A percentile compares a stretch with the other conserved stretches of the same genome.
phyloP scores from a whole-genome alignment of 768 basidiomycete genomes.

The Tephrocybe sp. region DNA sequence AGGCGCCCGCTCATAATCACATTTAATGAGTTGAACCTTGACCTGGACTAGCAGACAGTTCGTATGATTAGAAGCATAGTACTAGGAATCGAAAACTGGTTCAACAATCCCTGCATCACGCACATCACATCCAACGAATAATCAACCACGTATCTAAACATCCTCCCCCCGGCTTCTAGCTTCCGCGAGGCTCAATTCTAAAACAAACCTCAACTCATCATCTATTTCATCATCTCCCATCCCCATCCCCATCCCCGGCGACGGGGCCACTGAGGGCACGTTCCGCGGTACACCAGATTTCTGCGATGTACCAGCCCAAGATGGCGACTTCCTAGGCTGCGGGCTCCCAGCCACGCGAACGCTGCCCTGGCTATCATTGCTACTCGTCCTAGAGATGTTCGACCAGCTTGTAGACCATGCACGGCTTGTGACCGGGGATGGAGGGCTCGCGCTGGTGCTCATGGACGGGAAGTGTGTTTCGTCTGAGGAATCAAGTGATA shows the following conservation, averaged over 20 bases:
- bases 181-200: constrained; percentile 72
- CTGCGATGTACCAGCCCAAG: constrained; percentile 25
- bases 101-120: no score
- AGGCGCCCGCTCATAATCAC: no score
- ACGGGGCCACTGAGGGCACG: constrained; percentile 2
- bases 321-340: constrained; percentile 19
- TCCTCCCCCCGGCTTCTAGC: constrained; percentile 40
- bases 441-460: constrained; percentile 28
- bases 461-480: constrained; percentile 15
- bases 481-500: constrained; percentile 28
- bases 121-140: no score
- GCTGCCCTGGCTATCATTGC: constrained; percentile 4
- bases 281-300: constrained; percentile 9
- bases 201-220: constrained; percentile 60
- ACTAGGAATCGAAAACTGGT: no score
- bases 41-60: no score
- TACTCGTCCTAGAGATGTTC: constrained; percentile 12
- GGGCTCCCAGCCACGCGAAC: constrained; percentile 5
- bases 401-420: constrained; percentile 14
- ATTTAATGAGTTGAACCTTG: no score
- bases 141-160: constrained; percentile 12
- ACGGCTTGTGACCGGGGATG: not conserved
- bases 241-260: constrained; percentile 12
- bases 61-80: no score
- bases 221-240: constrained; percentile 43